Conservation (phyloP, 164 flowering plant genomes). For the Liriodendron chinense region DNA sequence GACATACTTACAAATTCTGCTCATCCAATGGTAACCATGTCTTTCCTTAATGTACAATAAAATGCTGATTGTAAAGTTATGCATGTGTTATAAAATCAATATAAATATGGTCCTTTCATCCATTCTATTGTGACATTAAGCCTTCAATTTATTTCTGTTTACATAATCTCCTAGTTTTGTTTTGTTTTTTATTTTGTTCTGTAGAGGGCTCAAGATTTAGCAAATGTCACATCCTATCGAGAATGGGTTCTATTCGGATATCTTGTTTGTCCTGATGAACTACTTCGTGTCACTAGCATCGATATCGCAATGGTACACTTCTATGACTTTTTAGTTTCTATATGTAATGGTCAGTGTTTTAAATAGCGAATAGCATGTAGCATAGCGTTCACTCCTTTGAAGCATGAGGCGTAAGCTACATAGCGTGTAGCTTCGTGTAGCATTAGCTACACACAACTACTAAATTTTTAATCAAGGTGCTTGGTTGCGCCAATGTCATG, state of each 20-base stretch:
- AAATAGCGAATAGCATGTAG: too few relatives aligned
- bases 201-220: conserved; percentile 98
- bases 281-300: conserved; percentile 95
- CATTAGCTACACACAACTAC: too few relatives aligned
- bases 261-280: conserved; percentile 98
- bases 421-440: too few relatives aligned
- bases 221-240: conserved; percentile 84
- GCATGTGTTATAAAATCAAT: background rate
- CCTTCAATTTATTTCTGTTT: background rate
- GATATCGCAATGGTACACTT: conserved; percentile 87
- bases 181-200: conserved; percentile 10
- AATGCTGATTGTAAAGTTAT: background rate
- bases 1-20: conserved; percentile 99
- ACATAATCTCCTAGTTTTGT: background rate
- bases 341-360: too few relatives aligned
- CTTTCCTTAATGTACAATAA: conserved; percentile 3
- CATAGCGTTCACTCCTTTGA: too few relatives aligned
- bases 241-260: conserved; percentile 96
- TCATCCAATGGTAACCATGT: conserved; percentile 79
- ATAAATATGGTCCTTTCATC: background rate
- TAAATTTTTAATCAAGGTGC: too few relatives aligned
- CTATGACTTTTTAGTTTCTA: background rate
- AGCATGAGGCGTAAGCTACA: too few relatives aligned
- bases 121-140: background rate
- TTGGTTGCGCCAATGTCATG: too few relatives aligned